Percentiles rank a stretch among this genome's conserved stretches.
These are phyloP conservation scores for Suillus tomentosus DNA, from an alignment of 768 basidiomycete species.

Conservation along the genomic window DNA sequence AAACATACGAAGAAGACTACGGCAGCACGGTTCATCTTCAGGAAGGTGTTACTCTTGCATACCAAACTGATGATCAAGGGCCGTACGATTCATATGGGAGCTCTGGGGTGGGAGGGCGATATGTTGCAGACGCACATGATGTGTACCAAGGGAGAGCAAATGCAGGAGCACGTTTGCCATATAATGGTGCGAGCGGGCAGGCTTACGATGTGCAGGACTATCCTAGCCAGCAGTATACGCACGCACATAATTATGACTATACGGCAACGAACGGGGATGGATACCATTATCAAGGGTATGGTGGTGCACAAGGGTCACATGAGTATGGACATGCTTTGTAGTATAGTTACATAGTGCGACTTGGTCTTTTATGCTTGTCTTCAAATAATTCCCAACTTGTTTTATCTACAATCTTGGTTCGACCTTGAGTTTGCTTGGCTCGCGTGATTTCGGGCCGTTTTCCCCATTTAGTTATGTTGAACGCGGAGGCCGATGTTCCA, in stretches of 20 bases:
- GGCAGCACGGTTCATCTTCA: conserved; percentile 65
- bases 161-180: conserved; percentile 35
- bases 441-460: too few relatives aligned
- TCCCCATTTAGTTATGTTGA: too few relatives aligned
- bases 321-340: conserved; percentile 38
- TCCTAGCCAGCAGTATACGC: conserved; percentile 31
- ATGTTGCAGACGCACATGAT: conserved; percentile 50
- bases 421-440: too few relatives aligned
- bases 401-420: too few relatives aligned
- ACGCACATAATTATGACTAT: conserved; percentile 31
- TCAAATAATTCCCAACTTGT: conserved; percentile 5
- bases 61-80: conserved; percentile 33
- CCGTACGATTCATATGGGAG: conserved; percentile 22
- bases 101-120: conserved; percentile 26
- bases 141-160: conserved; percentile 55
- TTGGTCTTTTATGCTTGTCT: conserved; percentile 16
- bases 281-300: conserved; percentile 34
- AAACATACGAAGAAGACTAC: conserved; percentile 66
- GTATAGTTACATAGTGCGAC: conserved; percentile 6
- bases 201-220: conserved; percentile 44
- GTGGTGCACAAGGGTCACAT: conserved; percentile 25
- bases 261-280: conserved; percentile 29
- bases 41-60: conserved; percentile 56
- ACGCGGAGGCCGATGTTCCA: too few relatives aligned
- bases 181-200: conserved; percentile 33